Evolutionary conservation across 352 stramenopile genomes (phyloP).

Genomic region (Globisporangium iwayamae): DNA sequence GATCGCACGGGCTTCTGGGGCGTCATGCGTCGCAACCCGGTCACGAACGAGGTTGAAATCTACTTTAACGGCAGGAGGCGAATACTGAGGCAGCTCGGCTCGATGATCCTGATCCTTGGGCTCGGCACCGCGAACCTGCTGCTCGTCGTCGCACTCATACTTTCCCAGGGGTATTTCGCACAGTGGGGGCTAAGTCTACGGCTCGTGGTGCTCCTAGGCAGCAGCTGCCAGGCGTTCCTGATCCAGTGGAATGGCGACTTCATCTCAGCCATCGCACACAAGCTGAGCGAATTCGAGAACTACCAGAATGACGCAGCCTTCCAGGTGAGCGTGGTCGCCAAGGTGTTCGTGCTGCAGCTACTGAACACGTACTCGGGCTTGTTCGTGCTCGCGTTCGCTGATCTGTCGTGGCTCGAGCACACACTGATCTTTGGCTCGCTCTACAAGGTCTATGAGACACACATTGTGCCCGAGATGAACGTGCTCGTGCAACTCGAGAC

Average conservation of each 20-base stretch:
- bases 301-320: conserved; percentile 23
- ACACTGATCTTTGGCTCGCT: conserved; percentile 1
- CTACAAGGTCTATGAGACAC: conserved; percentile 11
- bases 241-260: conserved; percentile 28
- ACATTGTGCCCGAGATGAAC: conserved; percentile 20
- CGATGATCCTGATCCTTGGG: conserved; percentile 18
- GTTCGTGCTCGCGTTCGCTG: conserved; percentile 27
- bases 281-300: conserved; percentile 34
- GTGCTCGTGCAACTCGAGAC: conserved; percentile 41
- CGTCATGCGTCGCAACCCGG: conserved; percentile 21
- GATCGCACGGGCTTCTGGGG: conserved; percentile 30
- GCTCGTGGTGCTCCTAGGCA: conserved; percentile 28
- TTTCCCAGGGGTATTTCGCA: conserved; percentile 26
- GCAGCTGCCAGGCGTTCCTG: conserved; percentile 20
- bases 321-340: conserved; percentile 28
- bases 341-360: conserved; percentile 42
- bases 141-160: conserved; percentile 24
- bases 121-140: conserved; percentile 23
- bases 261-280: conserved; percentile 22
- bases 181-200: conserved; percentile 22
- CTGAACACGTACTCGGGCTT: conserved; percentile 37
- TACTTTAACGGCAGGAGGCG: conserved; percentile 16
- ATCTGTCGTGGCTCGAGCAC: conserved; percentile 5
- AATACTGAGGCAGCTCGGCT: conserved; percentile 15
- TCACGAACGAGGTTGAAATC: conserved; percentile 29